phyloP scores from a whole-genome alignment of 2,329 filamentous ascomycete species.

The Aaosphaeria arxii region DNA sequence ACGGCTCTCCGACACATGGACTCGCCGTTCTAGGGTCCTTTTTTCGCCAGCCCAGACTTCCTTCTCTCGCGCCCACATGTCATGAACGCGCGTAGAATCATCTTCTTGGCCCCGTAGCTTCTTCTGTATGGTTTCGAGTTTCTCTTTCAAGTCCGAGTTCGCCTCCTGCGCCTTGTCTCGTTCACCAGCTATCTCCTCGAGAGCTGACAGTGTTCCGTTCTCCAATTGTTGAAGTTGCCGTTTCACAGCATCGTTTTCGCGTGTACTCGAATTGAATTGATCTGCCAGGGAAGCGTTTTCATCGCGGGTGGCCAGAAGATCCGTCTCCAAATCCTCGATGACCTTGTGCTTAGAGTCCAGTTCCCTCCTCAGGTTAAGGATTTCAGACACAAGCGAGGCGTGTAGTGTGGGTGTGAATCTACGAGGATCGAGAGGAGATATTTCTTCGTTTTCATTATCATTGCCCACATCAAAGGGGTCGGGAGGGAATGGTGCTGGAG shows the following conservation, averaged over 20 bases:
- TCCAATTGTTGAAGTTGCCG: conserved; percentile 84
- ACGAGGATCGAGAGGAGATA: conserved; percentile 78
- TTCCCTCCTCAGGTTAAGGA: conserved; percentile 80
- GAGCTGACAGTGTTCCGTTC: conserved; percentile 79
- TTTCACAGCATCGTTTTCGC: conserved; percentile 77
- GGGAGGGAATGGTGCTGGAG: conserved; percentile 55
- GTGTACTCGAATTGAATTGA: conserved; percentile 61
- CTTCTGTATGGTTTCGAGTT: conserved; percentile 75
- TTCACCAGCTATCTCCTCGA: conserved; percentile 80
- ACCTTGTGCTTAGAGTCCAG: conserved; percentile 84
- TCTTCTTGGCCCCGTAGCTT: conserved; percentile 78
- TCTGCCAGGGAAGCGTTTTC: conserved; percentile 72
- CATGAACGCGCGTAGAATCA: conserved; percentile 73
- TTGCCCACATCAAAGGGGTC: conserved; percentile 46
- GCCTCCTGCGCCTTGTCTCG: conserved; percentile 78
- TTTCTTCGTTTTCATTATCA: conserved; percentile 64
- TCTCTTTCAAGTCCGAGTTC: conserved; percentile 68
- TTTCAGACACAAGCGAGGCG: conserved; percentile 91
- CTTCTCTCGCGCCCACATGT: conserved; percentile 80
- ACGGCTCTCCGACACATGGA: conserved; percentile 87
- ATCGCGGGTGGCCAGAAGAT: conserved; percentile 65
- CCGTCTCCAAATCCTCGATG: conserved; percentile 80
- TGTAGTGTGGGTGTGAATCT: conserved; percentile 94
- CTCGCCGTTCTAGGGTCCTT: conserved; percentile 75
- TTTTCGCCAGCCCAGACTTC: conserved; percentile 81